Evolutionary conservation across 2,329 filamentous ascomycete species (phyloP).

Genomic region (Monosporascus sp.): DNA sequence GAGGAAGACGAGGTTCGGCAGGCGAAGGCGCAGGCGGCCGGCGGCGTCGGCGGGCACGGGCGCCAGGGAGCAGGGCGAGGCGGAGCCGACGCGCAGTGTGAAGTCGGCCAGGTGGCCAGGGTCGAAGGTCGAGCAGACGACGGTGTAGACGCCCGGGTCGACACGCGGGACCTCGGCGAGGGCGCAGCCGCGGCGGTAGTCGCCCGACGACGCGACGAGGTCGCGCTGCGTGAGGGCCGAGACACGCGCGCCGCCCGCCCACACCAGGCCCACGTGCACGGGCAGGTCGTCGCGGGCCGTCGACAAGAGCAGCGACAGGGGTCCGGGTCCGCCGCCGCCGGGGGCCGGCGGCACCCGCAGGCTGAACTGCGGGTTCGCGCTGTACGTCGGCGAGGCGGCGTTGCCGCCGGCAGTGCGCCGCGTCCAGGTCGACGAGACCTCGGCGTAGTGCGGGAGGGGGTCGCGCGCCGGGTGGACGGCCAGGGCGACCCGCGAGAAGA

Average conservation of each 20-base stretch:
- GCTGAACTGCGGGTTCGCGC: slow-evolving; percentile 82
- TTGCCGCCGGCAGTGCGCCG: slow-evolving; percentile 79
- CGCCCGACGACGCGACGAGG: slow-evolving; percentile 77
- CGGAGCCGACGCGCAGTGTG: slow-evolving; percentile 67
- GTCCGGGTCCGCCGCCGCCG: slow-evolving; percentile 32
- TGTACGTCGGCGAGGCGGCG: slow-evolving; percentile 68
- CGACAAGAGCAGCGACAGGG: slow-evolving; percentile 70
- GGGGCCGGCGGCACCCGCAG: slow-evolving; percentile 48
- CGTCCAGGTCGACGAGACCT: slow-evolving; percentile 67
- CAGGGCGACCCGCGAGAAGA: slow-evolving; percentile 66
- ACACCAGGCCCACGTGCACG: slow-evolving; percentile 80
- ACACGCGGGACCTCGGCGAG: slow-evolving; percentile 59
- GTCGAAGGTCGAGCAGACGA: slow-evolving; percentile 89
- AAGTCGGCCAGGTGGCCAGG: slow-evolving; percentile 72
- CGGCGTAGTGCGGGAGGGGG: slow-evolving; percentile 53
- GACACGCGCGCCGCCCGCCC: slow-evolving; percentile 69
- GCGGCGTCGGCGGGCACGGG: slow-evolving; percentile 69
- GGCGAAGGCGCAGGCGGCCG: slow-evolving; percentile 61
- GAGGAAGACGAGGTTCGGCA: slow-evolving; percentile 51
- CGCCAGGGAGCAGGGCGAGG: slow-evolving; percentile 48
- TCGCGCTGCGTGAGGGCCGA: slow-evolving; percentile 67
- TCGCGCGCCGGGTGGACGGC: slow-evolving; percentile 57
- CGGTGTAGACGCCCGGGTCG: slow-evolving; percentile 72
- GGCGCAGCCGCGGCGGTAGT: slow-evolving; percentile 78
- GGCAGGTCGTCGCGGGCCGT: slow-evolving; percentile 62